phyloP scores from a whole-genome alignment of 352 stramenopile genomes.

The Pythium brachiatum region DNA sequence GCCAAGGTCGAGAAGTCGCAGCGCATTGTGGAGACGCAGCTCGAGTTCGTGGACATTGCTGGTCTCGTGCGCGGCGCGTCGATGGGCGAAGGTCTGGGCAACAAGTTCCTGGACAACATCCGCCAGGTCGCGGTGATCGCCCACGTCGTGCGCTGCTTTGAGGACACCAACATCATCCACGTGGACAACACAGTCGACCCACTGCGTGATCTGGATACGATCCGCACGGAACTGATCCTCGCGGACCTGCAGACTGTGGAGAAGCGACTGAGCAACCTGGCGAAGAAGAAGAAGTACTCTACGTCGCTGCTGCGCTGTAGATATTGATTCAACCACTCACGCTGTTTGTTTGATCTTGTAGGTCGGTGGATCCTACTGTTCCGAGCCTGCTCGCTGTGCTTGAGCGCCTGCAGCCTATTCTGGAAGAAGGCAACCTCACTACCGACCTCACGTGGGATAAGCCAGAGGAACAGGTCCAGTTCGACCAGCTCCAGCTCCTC shows the following conservation, averaged over 20 bases:
- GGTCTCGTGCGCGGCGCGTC: slow-evolving; percentile 80
- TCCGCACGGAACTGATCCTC: slow-evolving; percentile 97
- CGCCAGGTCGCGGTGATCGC: slow-evolving; percentile 79
- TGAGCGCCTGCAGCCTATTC: slow-evolving; percentile 52
- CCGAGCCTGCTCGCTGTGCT: slow-evolving; percentile 54
- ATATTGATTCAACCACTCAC: slow-evolving; percentile 1
- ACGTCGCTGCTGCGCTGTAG: too few species aligned
- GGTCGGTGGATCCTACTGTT: slow-evolving; percentile 54
- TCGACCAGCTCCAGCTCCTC: slow-evolving; percentile 77
- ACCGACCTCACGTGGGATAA: slow-evolving; percentile 56
- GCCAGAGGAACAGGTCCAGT: slow-evolving; percentile 84
- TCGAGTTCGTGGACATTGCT: slow-evolving; percentile 88
- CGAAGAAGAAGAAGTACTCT: slow-evolving; percentile 82
- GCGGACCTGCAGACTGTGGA: slow-evolving; percentile 82
- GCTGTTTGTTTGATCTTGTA: slow-evolving; percentile 19
- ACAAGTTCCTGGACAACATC: slow-evolving; percentile 89
- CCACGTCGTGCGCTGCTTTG: slow-evolving; percentile 96
- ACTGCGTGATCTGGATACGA: slow-evolving; percentile 96
- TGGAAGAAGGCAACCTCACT: slow-evolving; percentile 85
- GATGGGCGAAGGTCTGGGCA: slow-evolving; percentile 80
- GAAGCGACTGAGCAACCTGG: slow-evolving; percentile 55
- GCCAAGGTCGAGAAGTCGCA: slow-evolving; percentile 76
- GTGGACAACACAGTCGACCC: slow-evolving; percentile 96
- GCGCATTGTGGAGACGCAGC: slow-evolving; percentile 41
- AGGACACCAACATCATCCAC: slow-evolving; percentile 97